Evolutionary conservation across 108 stramenopile genomes (phyloP).

Genomic region (Cylindrotheca fusiformis): DNA sequence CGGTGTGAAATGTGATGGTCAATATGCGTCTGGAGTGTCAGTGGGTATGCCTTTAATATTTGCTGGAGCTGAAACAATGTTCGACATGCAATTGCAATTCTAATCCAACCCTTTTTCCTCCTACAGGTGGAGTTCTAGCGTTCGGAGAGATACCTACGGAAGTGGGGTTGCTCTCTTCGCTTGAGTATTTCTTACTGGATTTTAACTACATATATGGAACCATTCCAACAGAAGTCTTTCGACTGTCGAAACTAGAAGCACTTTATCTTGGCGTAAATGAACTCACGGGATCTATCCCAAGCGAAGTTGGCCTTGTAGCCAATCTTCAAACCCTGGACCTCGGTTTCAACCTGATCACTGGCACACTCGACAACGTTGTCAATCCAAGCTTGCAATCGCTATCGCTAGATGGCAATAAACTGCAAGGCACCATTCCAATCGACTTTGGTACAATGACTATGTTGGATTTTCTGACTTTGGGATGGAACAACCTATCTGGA

Average conservation of each 20-base stretch:
- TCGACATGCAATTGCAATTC: no score
- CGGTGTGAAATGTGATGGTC: no score
- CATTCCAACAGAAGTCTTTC: slow-evolving; percentile 20
- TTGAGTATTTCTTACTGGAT: slow-evolving; percentile 20
- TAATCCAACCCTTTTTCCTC: no score
- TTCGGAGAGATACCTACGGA: slow-evolving; percentile 16
- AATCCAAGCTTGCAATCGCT: slow-evolving; percentile 1
- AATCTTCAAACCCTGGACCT: neutral
- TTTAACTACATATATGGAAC: slow-evolving; percentile 1
- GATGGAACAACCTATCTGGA: slow-evolving; percentile 3
- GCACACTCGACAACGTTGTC: slow-evolving; percentile 1
- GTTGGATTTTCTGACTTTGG: slow-evolving; percentile 6
- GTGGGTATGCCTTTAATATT: neutral
- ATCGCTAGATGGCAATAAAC: neutral
- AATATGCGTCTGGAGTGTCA: neutral
- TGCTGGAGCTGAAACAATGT: no score
- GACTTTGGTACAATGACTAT: neutral
- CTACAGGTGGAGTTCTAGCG: neutral
- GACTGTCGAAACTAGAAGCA: neutral
- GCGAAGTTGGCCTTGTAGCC: neutral
- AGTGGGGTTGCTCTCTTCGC: neutral
- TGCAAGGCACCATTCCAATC: neutral
- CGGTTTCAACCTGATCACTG: slow-evolving; percentile 9
- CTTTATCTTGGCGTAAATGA: neutral
- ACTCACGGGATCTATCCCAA: slow-evolving; percentile 5